Evolutionary conservation across 306 rosid genomes (phyloP), one percentile per base, ranked within the genome.

Genomic region (Hippophae rhamnoides): DNA sequence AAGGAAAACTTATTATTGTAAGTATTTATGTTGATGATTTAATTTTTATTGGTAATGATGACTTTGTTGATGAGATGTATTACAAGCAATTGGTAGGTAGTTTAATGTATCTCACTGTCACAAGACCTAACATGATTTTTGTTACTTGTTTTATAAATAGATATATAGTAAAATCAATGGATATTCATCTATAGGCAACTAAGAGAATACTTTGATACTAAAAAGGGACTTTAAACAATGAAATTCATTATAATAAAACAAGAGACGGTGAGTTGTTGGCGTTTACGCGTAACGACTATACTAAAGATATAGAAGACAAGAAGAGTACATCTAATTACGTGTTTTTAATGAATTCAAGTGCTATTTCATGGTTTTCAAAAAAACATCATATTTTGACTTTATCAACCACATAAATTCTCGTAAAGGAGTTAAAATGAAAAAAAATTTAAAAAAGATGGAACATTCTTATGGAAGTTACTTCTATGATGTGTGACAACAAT

Each of bases 21-120:
- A 62, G 67, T 62, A 40, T 62, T 62, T 62, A 62, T 62, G 58
- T 62, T 49, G 66, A 50, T 62, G 57, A 62, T 62, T 12, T 62
- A 48, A 38, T 62, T 9, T 62, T 49, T 49, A 62, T 58, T 18
- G 10, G 67, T 51, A 13, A 62, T 62, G 67, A 62, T 62, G 57
- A 5, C 3, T 6, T 3, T 2, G 11, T 54, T 27, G 58, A 54
- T 27, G 42, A 26, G 7, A 26, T n/a, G 5, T 31, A 9, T 3
- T 54, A 13, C 43, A 54, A 54, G 43, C 14, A 31, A 6, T 7
- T 54, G 13, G 14, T 54, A 0, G 44, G 58, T 1, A 54, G 58
- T 2, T 9, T 54, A 13, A 54, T 26, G 51, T 58, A 42, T 45
- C n/a, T 43, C 12, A 58, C 41, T 2, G 7, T 38, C 9, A 43